Evolutionary conservation across 257 asterid species (phyloP).

Genomic region (Sherardia arvensis): DNA sequence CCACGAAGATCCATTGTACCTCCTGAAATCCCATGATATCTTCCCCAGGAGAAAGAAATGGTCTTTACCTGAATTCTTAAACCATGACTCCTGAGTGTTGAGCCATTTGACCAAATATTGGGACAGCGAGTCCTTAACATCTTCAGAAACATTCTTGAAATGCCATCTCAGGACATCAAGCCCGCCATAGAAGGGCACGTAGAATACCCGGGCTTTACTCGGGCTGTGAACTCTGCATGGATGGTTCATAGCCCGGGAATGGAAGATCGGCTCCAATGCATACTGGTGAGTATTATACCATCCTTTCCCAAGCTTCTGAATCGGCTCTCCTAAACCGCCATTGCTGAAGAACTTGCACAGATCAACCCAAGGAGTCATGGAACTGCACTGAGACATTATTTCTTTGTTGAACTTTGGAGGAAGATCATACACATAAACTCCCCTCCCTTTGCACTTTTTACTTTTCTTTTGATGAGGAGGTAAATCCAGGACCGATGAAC

Average conservation of each 20-base stretch:
- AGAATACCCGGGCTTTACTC: conserved; percentile 44
- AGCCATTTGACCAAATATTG: conserved; percentile 50
- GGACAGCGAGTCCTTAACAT: conserved; percentile 40
- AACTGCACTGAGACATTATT: conserved; percentile 33
- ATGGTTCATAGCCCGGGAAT: conserved; percentile 43
- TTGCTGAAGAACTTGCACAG: conserved; percentile 44
- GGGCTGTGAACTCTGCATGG: conserved; percentile 49
- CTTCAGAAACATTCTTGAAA: conserved; percentile 49
- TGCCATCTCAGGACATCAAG: conserved; percentile 68
- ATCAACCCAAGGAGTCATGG: conserved; percentile 48
- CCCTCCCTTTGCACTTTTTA: conserved; percentile 35
- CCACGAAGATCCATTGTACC: conserved; percentile 35
- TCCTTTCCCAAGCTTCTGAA: conserved; percentile 35
- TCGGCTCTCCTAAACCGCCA: conserved; percentile 40
- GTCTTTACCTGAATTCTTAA: conserved; percentile 42
- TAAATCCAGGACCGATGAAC: conserved; percentile 46
- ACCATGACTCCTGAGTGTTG: conserved; percentile 43
- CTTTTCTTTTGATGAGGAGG: conserved; percentile 7
- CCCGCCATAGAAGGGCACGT: conserved; percentile 67
- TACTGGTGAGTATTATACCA: conserved; percentile 69
- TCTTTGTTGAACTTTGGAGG: conserved; percentile 67
- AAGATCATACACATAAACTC: conserved; percentile 51
- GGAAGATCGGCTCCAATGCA: conserved; percentile 60
- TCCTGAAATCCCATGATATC: conserved; percentile 63
- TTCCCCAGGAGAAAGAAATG: conserved; percentile 65